Evolutionary conservation across 2,329 filamentous ascomycete species (phyloP).

Genomic region (Plenodomus lindquistii): DNA sequence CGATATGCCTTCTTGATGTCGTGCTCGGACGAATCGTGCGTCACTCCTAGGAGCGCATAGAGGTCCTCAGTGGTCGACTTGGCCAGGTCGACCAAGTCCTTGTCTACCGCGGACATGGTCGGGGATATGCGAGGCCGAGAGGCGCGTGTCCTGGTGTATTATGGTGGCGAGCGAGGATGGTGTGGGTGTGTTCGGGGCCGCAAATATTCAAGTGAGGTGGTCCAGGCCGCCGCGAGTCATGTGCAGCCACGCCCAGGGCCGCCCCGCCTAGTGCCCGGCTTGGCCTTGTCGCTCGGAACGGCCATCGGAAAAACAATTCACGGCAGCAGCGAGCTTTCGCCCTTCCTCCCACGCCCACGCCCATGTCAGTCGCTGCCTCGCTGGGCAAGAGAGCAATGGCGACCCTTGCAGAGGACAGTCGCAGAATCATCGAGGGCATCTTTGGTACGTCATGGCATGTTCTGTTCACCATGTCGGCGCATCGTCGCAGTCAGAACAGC

Average conservation of each 20-base stretch:
- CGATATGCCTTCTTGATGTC: constrained; percentile 84
- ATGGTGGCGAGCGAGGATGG: no score
- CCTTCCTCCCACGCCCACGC: background rate
- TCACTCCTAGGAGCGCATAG: constrained; percentile 74
- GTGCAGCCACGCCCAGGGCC: no score
- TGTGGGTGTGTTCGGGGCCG: no score
- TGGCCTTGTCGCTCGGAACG: background rate
- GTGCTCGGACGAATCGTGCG: constrained; percentile 65
- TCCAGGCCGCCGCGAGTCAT: no score
- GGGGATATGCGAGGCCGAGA: no score
- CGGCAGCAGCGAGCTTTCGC: constrained; percentile 4
- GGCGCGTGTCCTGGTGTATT: no score
- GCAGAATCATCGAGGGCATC: constrained; percentile 63
- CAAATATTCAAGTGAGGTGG: no score
- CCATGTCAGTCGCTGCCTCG: constrained; percentile 26
- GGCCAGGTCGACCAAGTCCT: constrained; percentile 50
- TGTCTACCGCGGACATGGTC: constrained; percentile 42
- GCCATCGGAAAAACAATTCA: background rate
- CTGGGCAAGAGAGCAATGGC: constrained; percentile 27
- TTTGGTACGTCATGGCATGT: constrained; percentile 53
- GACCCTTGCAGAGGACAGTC: constrained; percentile 29
- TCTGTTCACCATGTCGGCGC: background rate
- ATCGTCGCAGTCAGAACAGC: background rate
- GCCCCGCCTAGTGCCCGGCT: no score
- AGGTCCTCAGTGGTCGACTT: constrained; percentile 62